Evolutionary conservation across 352 stramenopile species (phyloP), one percentile per base, ranked within the genome.

Genomic region (Pythium folliculosum): DNA sequence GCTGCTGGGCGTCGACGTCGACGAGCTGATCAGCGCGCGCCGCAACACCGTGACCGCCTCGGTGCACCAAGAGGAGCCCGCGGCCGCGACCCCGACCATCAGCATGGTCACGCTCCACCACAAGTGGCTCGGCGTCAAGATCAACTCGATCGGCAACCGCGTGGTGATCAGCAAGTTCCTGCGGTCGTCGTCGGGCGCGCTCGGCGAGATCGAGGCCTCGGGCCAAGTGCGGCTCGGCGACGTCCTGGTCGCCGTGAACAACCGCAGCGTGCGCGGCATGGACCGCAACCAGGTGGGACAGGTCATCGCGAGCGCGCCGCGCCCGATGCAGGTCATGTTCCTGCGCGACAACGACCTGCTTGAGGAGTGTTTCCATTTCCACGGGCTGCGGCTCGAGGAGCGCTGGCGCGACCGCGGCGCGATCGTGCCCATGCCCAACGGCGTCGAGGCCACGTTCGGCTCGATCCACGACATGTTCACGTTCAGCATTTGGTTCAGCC

Each of bases 141-240:
- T 92, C 63, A 90, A 89, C 63, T 88, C 80, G 52, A 84, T 92
- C 53, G 84, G 84, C 21, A 82, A 82, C 43, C 78, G 81, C 27
- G 78, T 92, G 48, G 76, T 90, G 38, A 76, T 92, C 53, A 92
- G 84, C 72, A 90, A 89, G 50, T 92, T 92, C 32, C 44, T 90
- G 52, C 82, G 79, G 9, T 69, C 80, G 23, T 78, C 81, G 12
- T 82, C 77, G 0, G 84, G 82, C 9, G 80, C 78, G 0, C 62
- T 83, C 27, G 84, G 84, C 43, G 84, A 93, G 67, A 89, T 93
- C 52, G 82, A 93, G 25, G 80, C 77, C n/a, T 90, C 82, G 12
- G 77, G 78, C 3, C 67, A 69, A 35, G 82, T 90, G 22, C 69
- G 75, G 27, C 76, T 86, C 9, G 84, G 84, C 10, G 84, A 93